Evolutionary conservation across 1,139 yeast species (phyloP).

Genomic region (Zygosaccharomyces pseudobailii): DNA sequence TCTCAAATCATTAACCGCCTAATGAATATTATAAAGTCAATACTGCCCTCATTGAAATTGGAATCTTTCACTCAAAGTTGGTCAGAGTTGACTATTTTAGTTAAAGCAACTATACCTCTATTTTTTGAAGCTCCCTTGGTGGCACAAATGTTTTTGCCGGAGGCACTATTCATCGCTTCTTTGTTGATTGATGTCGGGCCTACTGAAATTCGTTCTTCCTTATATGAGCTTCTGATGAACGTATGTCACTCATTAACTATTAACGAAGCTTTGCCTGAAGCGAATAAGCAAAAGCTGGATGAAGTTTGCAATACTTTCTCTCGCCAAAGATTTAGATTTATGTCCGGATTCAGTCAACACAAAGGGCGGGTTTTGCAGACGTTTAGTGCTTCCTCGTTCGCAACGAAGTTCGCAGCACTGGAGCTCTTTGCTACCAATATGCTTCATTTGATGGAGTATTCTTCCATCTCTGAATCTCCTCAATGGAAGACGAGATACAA

Average conservation of each 20-base stretch:
- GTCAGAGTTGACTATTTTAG: constrained; percentile 68
- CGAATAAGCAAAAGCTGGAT: constrained; percentile 45
- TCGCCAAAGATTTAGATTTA: constrained; percentile 66
- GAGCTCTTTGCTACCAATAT: constrained; percentile 64
- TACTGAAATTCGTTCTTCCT: constrained; percentile 58
- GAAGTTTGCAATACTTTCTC: constrained; percentile 56
- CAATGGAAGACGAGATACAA: constrained; percentile 71
- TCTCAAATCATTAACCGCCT: constrained; percentile 58
- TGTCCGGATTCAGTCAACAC: constrained; percentile 77
- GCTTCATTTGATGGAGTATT: constrained; percentile 51
- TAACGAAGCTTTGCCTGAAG: constrained; percentile 47
- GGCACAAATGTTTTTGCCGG: constrained; percentile 67
- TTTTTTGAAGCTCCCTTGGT: constrained; percentile 68
- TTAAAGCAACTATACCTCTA: constrained; percentile 59
- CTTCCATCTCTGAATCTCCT: constrained; percentile 46
- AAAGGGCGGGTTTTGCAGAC: constrained; percentile 37
- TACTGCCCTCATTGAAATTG: constrained; percentile 42
- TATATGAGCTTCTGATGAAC: constrained; percentile 64
- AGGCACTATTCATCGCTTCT: constrained; percentile 64
- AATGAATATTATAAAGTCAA: constrained; percentile 44
- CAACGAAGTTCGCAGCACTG: constrained; percentile 51
- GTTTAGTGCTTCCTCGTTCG: constrained; percentile 42
- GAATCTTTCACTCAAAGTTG: constrained; percentile 57
- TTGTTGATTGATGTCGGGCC: constrained; percentile 72
- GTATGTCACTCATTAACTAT: constrained; percentile 67